phyloP scores from a whole-genome alignment of 140 eudicot genomes.

The Anethum foeniculum region DNA sequence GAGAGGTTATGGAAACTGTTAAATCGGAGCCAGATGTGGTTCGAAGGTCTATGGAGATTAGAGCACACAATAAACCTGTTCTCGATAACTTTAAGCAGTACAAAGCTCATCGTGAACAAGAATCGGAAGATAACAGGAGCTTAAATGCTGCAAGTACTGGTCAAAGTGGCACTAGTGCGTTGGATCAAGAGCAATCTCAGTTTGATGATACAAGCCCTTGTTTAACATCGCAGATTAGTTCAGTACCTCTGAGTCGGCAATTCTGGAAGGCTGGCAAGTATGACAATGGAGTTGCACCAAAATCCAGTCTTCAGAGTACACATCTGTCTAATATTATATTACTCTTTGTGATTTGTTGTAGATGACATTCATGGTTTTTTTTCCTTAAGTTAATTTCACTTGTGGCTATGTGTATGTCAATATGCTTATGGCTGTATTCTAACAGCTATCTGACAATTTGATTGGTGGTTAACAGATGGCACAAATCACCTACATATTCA shows the following conservation, averaged over 20 bases:
- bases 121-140: constrained; percentile 45
- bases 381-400: background rate
- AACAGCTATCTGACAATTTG: constrained; percentile 17
- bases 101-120: constrained; percentile 28
- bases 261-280: constrained; percentile 93
- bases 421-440: constrained; percentile 9
- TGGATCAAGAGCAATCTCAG: constrained; percentile 49
- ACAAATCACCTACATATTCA: constrained; percentile 58
- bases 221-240: constrained; percentile 54
- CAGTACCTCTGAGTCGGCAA: constrained; percentile 80
- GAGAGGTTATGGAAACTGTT: constrained; percentile 26
- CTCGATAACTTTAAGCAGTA: constrained; percentile 7
- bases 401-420: background rate
- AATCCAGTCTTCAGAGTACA: constrained; percentile 48
- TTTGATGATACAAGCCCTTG: constrained; percentile 53
- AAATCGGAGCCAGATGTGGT: constrained; percentile 30
- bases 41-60: constrained; percentile 24
- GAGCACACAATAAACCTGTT: constrained; percentile 14
- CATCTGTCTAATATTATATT: background rate
- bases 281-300: constrained; percentile 43
- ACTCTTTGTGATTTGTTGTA: background rate
- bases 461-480: constrained; percentile 44
- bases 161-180: constrained; percentile 38
- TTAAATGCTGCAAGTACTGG: constrained; percentile 17
- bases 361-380: background rate